A percentile compares a stretch with the other conserved stretches of the same genome.
These are phyloP conservation scores for Claviceps sp. DNA, from an alignment of 2,329 filamentous ascomycete genomes.

Conservation along the genomic window DNA sequence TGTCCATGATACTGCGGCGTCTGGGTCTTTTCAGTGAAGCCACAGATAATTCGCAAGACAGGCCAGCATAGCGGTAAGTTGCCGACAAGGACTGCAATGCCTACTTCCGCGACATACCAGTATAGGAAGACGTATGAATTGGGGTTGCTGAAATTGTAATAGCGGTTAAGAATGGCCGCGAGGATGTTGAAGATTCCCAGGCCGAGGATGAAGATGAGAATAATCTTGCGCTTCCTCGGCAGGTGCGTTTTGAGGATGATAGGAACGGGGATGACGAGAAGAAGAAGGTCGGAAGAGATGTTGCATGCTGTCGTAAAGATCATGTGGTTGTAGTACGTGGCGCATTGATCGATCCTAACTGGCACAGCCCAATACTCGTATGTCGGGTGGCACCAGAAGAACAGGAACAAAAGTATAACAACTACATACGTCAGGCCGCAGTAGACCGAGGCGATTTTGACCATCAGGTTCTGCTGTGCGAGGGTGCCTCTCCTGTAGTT, in stretches of 20 bases:
- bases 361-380: slow-evolving; percentile 39
- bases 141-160: slow-evolving; percentile 44
- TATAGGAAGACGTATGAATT: slow-evolving; percentile 43
- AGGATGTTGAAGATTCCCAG: slow-evolving; percentile 43
- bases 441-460: slow-evolving; percentile 30
- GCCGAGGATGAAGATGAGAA: slow-evolving; percentile 40
- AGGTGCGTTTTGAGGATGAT: slow-evolving; percentile 28
- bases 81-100: slow-evolving; percentile 44
- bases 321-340: slow-evolving; percentile 32
- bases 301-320: slow-evolving; percentile 34
- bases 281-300: slow-evolving; percentile 29
- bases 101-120: slow-evolving; percentile 47
- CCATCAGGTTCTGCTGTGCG: slow-evolving; percentile 20
- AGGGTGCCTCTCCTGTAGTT: slow-evolving; percentile 13
- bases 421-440: slow-evolving; percentile 30
- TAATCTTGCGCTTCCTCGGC: slow-evolving; percentile 31
- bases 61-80: slow-evolving; percentile 49
- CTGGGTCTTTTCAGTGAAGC: slow-evolving; percentile 10
- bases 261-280: slow-evolving; percentile 31
- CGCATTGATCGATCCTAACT: slow-evolving; percentile 26
- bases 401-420: slow-evolving; percentile 36
- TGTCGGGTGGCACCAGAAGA: slow-evolving; percentile 40
- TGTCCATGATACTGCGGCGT: slow-evolving; percentile 13
- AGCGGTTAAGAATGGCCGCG: slow-evolving; percentile 45
- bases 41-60: slow-evolving; percentile 32